Conservation (phyloP, 768 basidiomycete species). For the Leccinum fibrillosum region DNA sequence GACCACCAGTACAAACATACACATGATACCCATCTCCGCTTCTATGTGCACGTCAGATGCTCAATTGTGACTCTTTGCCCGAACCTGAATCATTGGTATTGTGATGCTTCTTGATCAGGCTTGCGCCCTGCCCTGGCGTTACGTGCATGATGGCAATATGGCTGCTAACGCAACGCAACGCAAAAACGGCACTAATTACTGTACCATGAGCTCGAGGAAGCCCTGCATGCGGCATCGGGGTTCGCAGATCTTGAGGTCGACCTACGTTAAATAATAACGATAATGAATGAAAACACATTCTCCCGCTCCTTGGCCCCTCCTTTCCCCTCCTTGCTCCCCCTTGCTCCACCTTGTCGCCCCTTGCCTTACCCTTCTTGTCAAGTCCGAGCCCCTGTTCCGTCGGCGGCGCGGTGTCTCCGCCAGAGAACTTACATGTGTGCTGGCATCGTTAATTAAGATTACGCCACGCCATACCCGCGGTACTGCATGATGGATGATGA, state of each 20-base stretch:
- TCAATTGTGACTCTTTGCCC: background rate
- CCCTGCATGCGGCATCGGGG: background rate
- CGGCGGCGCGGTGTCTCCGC: background rate
- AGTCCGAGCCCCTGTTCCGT: background rate
- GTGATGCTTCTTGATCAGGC: background rate
- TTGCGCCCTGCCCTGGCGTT: background rate
- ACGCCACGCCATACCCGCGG: background rate
- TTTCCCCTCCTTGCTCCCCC: background rate
- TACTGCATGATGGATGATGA: background rate
- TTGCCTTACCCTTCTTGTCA: background rate
- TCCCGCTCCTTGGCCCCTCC: background rate
- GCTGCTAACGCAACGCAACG: background rate
- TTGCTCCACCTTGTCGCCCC: background rate
- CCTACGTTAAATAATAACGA: background rate
- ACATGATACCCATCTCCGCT: background rate
- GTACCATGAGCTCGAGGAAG: slow-evolving; percentile 11
- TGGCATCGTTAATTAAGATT: background rate
- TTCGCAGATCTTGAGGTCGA: background rate
- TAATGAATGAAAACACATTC: background rate
- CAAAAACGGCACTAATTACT: background rate
- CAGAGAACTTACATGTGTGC: background rate
- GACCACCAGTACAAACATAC: background rate
- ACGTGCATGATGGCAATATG: background rate
- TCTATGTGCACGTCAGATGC: background rate
- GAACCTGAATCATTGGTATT: background rate